These are phyloP conservation scores for Flaveria robusta DNA, from an alignment of 129 eudicot species.

Conservation along the genomic window DNA sequence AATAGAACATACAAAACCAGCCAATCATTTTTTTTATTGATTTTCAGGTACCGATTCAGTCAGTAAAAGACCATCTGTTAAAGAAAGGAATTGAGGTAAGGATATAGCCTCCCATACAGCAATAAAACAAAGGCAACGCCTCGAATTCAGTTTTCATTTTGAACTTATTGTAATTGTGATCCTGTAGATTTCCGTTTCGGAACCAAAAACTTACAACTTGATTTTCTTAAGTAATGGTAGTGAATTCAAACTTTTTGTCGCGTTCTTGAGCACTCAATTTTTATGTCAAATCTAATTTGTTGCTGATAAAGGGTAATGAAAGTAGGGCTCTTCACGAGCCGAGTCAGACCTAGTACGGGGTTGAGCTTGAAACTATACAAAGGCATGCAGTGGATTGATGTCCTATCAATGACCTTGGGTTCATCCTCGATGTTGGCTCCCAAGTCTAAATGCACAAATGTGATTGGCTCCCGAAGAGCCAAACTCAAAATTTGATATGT, in stretches of 20 bases:
- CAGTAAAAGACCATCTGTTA: slow-evolving; percentile 76
- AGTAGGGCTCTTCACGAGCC: too few relatives aligned
- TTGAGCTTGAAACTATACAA: too few relatives aligned
- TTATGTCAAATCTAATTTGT: neutral
- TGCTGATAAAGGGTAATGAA: neutral
- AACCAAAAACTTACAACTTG: neutral
- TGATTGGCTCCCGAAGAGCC: too few relatives aligned
- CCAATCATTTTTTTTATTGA: neutral
- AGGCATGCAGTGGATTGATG: too few relatives aligned
- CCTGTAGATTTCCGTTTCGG: neutral
- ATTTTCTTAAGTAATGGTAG: neutral
- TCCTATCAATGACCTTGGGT: too few relatives aligned
- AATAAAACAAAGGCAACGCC: neutral
- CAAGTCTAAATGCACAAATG: too few relatives aligned
- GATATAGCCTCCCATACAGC: slow-evolving; percentile 27
- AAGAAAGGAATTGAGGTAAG: slow-evolving; percentile 79
- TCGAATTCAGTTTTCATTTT: neutral
- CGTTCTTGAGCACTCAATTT: neutral
- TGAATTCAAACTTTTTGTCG: neutral
- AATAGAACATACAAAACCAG: neutral
- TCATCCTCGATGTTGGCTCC: too few relatives aligned
- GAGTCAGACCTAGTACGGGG: too few relatives aligned
- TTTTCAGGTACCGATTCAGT: slow-evolving; percentile 74
- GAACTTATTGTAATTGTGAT: slow-evolving; percentile 18
- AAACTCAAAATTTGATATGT: neutral